Conservation (phyloP, 441 rosid species). For the Populus hybrid region DNA sequence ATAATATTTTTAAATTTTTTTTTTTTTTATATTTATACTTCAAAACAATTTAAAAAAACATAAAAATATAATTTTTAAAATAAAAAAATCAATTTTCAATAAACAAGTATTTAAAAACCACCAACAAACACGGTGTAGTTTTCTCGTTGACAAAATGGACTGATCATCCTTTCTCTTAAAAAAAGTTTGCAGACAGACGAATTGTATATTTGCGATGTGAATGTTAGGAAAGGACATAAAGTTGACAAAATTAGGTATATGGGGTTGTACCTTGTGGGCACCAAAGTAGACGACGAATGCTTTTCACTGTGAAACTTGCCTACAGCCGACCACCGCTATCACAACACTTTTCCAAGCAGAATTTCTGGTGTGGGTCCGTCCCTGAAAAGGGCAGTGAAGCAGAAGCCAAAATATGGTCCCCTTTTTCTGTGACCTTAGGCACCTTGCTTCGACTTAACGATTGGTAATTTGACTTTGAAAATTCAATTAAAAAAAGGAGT, state of each 20-base stretch:
- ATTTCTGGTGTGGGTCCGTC: background rate
- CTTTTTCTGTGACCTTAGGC: too few relatives aligned
- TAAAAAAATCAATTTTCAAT: too few relatives aligned
- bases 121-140: too few relatives aligned
- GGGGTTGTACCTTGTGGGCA: background rate
- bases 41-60: too few relatives aligned
- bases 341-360: too few relatives aligned
- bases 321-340: background rate
- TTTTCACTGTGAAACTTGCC: too few relatives aligned
- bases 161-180: background rate
- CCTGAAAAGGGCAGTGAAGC: background rate
- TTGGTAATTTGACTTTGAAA: conserved; percentile 11
- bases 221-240: conserved; percentile 4
- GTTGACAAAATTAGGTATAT: background rate
- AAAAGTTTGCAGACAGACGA: background rate
- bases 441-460: background rate
- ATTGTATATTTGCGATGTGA: background rate
- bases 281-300: background rate
- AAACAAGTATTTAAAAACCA: too few relatives aligned
- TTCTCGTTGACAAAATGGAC: background rate
- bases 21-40: too few relatives aligned
- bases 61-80: too few relatives aligned
- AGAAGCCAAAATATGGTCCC: background rate
- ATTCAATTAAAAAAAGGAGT: conserved; percentile 9
- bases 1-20: too few relatives aligned